phyloP scores from a whole-genome alignment of 2,329 filamentous ascomycete species.

The Colletotrichum melonis region DNA sequence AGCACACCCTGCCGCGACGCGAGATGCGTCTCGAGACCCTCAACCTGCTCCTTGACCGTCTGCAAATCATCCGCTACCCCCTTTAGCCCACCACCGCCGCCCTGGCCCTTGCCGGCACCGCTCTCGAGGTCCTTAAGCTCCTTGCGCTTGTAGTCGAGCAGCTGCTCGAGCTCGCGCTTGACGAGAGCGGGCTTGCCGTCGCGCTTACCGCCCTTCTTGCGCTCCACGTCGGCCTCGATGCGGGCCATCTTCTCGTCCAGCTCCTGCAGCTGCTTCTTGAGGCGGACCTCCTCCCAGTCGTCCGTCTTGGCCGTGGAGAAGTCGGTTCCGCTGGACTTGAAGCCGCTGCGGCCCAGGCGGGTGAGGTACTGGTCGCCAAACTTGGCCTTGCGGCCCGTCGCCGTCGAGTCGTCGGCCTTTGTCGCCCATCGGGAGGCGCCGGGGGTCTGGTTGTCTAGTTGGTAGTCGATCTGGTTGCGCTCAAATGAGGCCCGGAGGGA shows the following conservation, averaged over 20 bases:
- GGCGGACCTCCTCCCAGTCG: conserved; percentile 96
- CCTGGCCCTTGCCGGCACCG: conserved; percentile 74
- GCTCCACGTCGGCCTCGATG: conserved; percentile 79
- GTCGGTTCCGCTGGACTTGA: conserved; percentile 88
- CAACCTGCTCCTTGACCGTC: conserved; percentile 93
- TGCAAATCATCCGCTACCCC: conserved; percentile 86
- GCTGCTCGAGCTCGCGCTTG: conserved; percentile 92
- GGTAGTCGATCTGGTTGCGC: conserved; percentile 96
- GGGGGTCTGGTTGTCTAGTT: conserved; percentile 79
- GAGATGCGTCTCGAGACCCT: conserved; percentile 87
- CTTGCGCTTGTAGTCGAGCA: conserved; percentile 93
- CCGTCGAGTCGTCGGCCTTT: conserved; percentile 81
- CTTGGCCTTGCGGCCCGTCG: conserved; percentile 91
- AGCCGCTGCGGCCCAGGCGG: conserved; percentile 84
- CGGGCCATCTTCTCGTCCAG: conserved; percentile 88
- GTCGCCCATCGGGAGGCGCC: conserved; percentile 81
- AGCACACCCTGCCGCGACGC: conserved; percentile 80
- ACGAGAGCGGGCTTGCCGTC: conserved; percentile 89
- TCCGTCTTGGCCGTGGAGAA: conserved; percentile 88
- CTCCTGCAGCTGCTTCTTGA: conserved; percentile 92
- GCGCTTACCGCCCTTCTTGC: conserved; percentile 71
- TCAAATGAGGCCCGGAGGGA: conserved; percentile 94
- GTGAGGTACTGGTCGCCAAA: conserved; percentile 98
- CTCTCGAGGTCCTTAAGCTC: conserved; percentile 81
- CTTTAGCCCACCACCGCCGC: conserved; percentile 76